phyloP scores from a whole-genome alignment of 176 grass and related monocot genomes.

The Rhynchospora breviuscula region DNA sequence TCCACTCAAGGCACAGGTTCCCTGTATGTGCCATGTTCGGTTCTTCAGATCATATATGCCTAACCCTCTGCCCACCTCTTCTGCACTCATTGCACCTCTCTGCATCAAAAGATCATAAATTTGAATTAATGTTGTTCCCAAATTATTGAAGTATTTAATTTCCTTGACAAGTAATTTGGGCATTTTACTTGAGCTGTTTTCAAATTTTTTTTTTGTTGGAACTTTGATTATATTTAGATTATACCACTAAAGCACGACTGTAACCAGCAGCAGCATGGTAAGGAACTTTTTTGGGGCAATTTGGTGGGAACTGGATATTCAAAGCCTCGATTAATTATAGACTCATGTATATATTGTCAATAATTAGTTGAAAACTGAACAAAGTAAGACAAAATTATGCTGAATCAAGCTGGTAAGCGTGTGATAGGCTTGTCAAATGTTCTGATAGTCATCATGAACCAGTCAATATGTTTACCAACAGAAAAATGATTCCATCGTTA shows the following conservation, averaged over 20 bases:
- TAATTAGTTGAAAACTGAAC: not conserved
- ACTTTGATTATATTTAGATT: not conserved
- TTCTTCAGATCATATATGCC: constrained; percentile 60
- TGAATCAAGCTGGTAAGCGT: not conserved
- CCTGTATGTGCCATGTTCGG: constrained; percentile 83
- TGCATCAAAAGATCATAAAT: constrained; percentile 20
- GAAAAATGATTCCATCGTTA: not conserved
- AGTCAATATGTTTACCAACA: not conserved
- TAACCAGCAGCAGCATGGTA: not conserved
- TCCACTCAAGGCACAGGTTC: constrained; percentile 64
- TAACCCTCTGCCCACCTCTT: constrained; percentile 64
- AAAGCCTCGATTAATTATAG: not conserved
- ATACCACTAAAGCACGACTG: not conserved
- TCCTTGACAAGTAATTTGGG: not conserved
- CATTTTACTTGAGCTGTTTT: not conserved
- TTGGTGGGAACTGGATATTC: not conserved
- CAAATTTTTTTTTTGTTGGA: not conserved
- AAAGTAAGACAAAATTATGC: not conserved
- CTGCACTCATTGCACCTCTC: constrained; percentile 74
- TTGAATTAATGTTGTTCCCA: not conserved
- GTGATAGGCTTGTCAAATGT: not conserved
- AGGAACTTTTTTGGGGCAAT: not conserved
- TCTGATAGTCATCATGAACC: not conserved
- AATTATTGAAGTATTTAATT: not conserved
- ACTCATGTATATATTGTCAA: not conserved